Evolutionary conservation across 2,329 filamentous ascomycete species (phyloP).

Genomic region (Furcasterigmium sp.): DNA sequence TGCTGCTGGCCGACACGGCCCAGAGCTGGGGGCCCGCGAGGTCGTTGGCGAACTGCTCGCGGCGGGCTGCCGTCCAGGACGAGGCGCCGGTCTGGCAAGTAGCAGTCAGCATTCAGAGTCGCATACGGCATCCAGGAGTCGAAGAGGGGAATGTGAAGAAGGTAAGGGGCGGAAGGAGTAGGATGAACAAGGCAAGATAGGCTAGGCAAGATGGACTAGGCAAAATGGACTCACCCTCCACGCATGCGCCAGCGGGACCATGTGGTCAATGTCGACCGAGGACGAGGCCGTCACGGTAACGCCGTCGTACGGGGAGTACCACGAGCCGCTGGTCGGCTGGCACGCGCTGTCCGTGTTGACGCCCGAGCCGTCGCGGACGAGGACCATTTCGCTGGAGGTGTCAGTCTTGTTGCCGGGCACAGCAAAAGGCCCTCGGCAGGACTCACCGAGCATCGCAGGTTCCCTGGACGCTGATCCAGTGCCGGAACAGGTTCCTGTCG

Average conservation of each 20-base stretch:
- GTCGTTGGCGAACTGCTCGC: slow-evolving; percentile 73
- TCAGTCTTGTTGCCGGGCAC: too few species aligned
- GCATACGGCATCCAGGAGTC: too few species aligned
- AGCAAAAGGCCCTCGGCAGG: too few species aligned
- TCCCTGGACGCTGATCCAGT: slow-evolving; percentile 63
- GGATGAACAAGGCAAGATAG: slow-evolving; percentile 24
- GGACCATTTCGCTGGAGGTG: slow-evolving; percentile 1
- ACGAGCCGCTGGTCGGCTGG: slow-evolving; percentile 57
- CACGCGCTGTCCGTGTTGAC: slow-evolving; percentile 59
- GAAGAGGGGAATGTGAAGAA: too few species aligned
- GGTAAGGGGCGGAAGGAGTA: not conserved
- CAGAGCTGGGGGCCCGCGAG: slow-evolving; percentile 69
- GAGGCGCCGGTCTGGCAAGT: slow-evolving; percentile 58
- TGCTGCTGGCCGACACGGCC: slow-evolving; percentile 74
- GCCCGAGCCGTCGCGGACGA: slow-evolving; percentile 57
- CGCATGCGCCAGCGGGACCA: slow-evolving; percentile 74
- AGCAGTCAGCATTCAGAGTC: not conserved
- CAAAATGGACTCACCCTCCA: slow-evolving; percentile 53
- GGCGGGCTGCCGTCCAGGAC: slow-evolving; percentile 62
- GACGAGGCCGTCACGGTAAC: slow-evolving; percentile 60
- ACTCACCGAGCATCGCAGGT: slow-evolving; percentile 61
- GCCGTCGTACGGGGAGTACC: slow-evolving; percentile 70
- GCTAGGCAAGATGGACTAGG: too few species aligned
- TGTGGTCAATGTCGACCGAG: slow-evolving; percentile 76
- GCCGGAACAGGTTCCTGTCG: slow-evolving; percentile 62